Base-by-base conservation (phyloP, 2,329 filamentous ascomycete species). In the Tolypocladium tropicale region DNA sequence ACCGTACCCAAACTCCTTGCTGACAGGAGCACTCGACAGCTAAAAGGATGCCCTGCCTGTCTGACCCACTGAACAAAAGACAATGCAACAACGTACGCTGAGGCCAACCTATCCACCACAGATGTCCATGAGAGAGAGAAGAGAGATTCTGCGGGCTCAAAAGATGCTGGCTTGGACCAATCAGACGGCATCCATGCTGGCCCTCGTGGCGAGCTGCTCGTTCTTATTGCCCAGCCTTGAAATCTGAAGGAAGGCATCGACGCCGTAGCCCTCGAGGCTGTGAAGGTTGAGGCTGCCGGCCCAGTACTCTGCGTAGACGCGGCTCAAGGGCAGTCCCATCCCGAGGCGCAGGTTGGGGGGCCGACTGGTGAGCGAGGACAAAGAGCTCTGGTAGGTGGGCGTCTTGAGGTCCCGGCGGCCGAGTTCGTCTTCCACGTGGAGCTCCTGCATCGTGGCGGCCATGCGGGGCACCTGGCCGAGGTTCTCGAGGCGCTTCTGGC, bases 231-330 rank as follows among this genome's bases (percentile, higher is more conserved):
- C 94, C 56, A 99, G 78, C 70, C 95, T 95, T 6, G 90, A 95
- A 58, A 99, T 96, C 68, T 97, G 92, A 60, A 99, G 74, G 67
- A 99, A 99, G 0, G 89, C 92, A 74, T 99, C 94, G 7, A 95
- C 90, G 16, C 94, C 94, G 68, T 96, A 97, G 0, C 94, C 95
- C 68, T 96, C 93, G 9, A 99, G 75, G 66, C 89, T 96, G 69
- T 97, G 93, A 57, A 97, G 72, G 65, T 96, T 89, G 10, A 99
- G 75, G 64, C 83, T 94, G 28, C 94, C 94, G 3, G 94, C 94
- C 94, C 94, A 99, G 71, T 97, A 97, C 72, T 97, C 93, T 32
- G 93, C 91, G 71, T 97, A 99, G 3, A 97, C 89, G 59, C 90
- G 83, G 65, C 92, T 96, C 74, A 99, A 85, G 0, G 94, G 94